Conservation (phyloP, 768 basidiomycete genomes). For the Pleurotus salmoneostramineus region DNA sequence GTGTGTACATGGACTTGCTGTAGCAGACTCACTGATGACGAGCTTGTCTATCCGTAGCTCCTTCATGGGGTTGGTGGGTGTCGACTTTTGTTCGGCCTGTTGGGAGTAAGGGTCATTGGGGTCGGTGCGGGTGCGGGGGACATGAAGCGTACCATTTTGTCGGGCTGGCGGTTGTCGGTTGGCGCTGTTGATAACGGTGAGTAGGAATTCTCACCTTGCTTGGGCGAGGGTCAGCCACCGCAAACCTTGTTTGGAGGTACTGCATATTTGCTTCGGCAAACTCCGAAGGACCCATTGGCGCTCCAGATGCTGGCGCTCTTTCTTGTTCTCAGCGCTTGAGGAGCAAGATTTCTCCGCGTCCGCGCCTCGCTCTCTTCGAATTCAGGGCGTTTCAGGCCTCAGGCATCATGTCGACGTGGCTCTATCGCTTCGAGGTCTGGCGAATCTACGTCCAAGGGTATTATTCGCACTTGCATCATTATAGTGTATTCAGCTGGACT, state of each 20-base stretch:
- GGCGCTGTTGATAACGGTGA: conserved; percentile 9
- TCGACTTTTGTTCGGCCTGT: conserved; percentile 85
- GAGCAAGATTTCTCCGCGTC: not conserved
- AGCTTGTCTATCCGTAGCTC: conserved; percentile 98
- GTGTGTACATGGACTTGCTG: not conserved
- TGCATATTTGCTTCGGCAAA: not conserved
- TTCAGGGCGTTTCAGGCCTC: too few species aligned
- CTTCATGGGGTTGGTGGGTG: conserved; percentile 91
- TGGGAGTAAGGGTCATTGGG: not conserved
- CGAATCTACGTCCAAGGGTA: too few species aligned
- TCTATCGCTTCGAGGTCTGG: too few species aligned
- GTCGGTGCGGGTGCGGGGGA: not conserved
- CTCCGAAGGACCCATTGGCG: not conserved
- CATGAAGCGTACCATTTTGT: conserved; percentile 1
- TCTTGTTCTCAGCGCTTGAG: not conserved
- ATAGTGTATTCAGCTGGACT: too few species aligned
- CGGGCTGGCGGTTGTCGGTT: conserved; percentile 1
- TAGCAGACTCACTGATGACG: conserved; percentile 85
- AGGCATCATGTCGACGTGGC: too few species aligned
- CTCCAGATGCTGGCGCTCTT: not conserved
- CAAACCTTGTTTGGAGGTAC: conserved; percentile 6
- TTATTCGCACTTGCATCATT: too few species aligned
- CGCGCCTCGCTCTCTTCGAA: too few species aligned
- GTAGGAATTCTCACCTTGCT: not conserved
- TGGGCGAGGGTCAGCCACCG: not conserved